These are phyloP conservation scores for Aspergillus thermomutatus DNA, from an alignment of 2,329 filamentous ascomycete species.

Conservation along the genomic window DNA sequence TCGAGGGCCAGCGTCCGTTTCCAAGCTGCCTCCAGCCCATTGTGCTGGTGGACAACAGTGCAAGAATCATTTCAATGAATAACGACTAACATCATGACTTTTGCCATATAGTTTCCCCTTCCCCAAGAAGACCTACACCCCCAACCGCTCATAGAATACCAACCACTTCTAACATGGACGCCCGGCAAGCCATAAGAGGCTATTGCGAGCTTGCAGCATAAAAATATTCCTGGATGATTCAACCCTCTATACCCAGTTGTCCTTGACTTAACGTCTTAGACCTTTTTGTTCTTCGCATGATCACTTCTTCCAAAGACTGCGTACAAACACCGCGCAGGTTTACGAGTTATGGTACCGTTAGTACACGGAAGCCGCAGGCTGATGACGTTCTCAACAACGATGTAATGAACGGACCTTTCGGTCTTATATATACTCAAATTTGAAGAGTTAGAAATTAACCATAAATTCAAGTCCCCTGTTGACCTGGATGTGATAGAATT, in stretches of 20 bases:
- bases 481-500: not conserved
- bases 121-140: conserved; percentile 73
- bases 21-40: not conserved
- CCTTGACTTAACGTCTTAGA: conserved; percentile 27
- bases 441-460: not conserved
- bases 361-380: conserved; percentile 16
- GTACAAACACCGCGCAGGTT: conserved; percentile 7
- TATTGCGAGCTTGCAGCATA: conserved; percentile 1
- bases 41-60: not conserved
- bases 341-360: conserved; percentile 7
- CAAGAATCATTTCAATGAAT: not conserved
- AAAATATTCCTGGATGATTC: conserved; percentile 33
- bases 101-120: conserved; percentile 67
- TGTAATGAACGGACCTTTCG: conserved; percentile 18
- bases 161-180: not conserved
- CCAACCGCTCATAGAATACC: conserved; percentile 29
- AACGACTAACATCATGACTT: conserved; percentile 18
- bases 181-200: not conserved
- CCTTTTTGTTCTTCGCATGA: conserved; percentile 15
- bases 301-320: conserved; percentile 1
- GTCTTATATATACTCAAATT: conserved; percentile 10
- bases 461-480: not conserved
- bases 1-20: not conserved
- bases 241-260: conserved; percentile 41
- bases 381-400: conserved; percentile 38